These are phyloP conservation scores for Prunus yedoensis DNA, from an alignment of 331 rosid species.

Conservation along the genomic window DNA sequence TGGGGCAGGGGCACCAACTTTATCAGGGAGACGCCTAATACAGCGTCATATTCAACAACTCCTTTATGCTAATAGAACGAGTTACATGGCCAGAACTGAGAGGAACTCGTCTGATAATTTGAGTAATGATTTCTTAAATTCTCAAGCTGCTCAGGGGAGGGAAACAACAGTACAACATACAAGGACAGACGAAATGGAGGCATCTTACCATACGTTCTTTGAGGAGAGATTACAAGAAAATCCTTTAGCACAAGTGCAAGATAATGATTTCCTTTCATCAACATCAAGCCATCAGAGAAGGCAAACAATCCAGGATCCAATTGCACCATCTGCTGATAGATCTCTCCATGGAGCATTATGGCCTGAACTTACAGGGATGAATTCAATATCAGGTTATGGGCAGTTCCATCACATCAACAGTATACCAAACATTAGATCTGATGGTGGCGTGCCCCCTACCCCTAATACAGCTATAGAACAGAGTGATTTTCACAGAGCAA, in stretches of 20 bases:
- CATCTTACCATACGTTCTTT: constrained; percentile 49
- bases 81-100: constrained; percentile 37
- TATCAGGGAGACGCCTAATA: constrained; percentile 67
- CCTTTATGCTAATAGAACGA: constrained; percentile 46
- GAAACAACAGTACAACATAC: constrained; percentile 39
- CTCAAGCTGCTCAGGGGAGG: constrained; percentile 52
- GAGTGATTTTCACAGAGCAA: constrained; percentile 43
- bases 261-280: constrained; percentile 36
- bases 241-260: constrained; percentile 45
- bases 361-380: constrained; percentile 51
- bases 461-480: constrained; percentile 38
- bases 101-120: constrained; percentile 42
- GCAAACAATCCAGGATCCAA: constrained; percentile 47
- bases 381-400: constrained; percentile 38
- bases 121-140: constrained; percentile 29
- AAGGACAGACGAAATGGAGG: constrained; percentile 43
- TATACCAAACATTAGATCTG: constrained; percentile 40
- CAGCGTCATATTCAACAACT: constrained; percentile 75
- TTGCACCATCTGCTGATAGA: constrained; percentile 29
- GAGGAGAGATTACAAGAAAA: constrained; percentile 60
- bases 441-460: constrained; percentile 29
- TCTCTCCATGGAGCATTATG: constrained; percentile 39
- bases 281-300: constrained; percentile 45
- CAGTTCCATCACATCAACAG: constrained; percentile 49
- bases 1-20: constrained; percentile 77